Conservation (phyloP, 306 rosid genomes). For the Dalbergia cultrata region DNA sequence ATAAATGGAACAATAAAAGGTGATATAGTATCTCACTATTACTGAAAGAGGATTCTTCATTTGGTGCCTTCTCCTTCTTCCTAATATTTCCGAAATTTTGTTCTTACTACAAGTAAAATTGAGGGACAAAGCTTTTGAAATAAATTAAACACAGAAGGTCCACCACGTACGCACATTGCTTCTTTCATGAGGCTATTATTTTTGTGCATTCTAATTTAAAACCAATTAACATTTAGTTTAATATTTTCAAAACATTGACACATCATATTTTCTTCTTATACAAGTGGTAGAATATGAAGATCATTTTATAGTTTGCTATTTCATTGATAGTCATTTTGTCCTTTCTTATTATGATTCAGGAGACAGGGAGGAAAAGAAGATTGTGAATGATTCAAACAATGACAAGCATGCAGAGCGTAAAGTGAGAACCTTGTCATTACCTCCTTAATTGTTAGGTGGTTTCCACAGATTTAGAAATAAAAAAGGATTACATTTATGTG, state of each 20-base stretch:
- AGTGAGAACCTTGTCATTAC: conserved; percentile 52
- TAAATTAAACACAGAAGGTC: not conserved
- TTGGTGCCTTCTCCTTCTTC: not conserved
- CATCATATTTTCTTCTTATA: not conserved
- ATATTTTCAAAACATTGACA: not conserved
- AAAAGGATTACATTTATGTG: conserved; percentile 14
- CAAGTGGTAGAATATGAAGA: conserved; percentile 13
- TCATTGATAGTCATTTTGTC: conserved; percentile 11
- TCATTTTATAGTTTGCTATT: conserved; percentile 12
- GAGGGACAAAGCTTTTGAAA: not conserved
- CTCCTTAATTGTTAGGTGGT: conserved; percentile 5
- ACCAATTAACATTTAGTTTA: not conserved
- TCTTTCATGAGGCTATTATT: not conserved
- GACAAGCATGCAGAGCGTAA: conserved; percentile 47
- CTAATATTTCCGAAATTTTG: not conserved
- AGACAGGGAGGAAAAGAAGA: conserved; percentile 43
- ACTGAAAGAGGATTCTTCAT: not conserved
- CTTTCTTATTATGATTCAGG: conserved; percentile 56
- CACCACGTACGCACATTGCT: not conserved
- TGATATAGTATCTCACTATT: conserved; percentile 12
- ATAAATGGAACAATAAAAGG: not conserved
- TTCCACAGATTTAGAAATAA: not conserved
- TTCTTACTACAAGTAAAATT: not conserved
- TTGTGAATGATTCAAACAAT: conserved; percentile 38
- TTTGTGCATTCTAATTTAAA: not conserved